These are phyloP conservation scores for Trametes sanguinea DNA, from an alignment of 768 basidiomycete species.

Conservation along the genomic window DNA sequence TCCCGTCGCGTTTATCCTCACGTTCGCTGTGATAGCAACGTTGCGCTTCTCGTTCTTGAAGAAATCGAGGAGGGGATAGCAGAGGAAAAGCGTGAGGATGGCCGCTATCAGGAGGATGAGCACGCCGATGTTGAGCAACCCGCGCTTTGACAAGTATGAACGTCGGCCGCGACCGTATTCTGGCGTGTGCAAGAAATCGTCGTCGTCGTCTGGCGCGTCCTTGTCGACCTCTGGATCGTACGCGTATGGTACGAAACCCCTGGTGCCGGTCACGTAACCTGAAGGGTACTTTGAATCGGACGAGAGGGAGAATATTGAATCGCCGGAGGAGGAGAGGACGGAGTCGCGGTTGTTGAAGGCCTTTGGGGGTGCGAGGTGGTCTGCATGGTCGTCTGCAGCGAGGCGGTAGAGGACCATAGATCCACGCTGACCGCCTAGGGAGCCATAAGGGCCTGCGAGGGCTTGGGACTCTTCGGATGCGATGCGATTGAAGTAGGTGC, in stretches of 20 bases:
- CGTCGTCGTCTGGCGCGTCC: conserved; percentile 60
- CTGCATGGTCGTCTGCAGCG: conserved; percentile 42
- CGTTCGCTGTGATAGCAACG: conserved; percentile 59
- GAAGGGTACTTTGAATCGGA: conserved; percentile 69
- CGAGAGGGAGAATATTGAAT: conserved; percentile 50
- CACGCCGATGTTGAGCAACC: conserved; percentile 69
- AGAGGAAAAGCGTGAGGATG: conserved; percentile 75
- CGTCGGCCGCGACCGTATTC: conserved; percentile 36
- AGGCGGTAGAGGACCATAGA: conserved; percentile 73
- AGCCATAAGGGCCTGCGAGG: conserved; percentile 36
- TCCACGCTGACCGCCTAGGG: conserved; percentile 40
- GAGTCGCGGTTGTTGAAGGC: conserved; percentile 39
- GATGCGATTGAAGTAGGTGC: conserved; percentile 44
- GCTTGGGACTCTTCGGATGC: conserved; percentile 48
- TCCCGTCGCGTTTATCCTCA: conserved; percentile 65
- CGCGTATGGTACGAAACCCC: conserved; percentile 61
- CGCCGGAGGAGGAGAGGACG: conserved; percentile 52
- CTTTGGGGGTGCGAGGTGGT: conserved; percentile 38
- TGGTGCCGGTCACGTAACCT: conserved; percentile 32
- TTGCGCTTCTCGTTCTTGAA: conserved; percentile 43
- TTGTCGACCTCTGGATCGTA: conserved; percentile 67
- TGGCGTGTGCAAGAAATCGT: conserved; percentile 75
- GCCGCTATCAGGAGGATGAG: conserved; percentile 61
- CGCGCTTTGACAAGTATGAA: conserved; percentile 47
- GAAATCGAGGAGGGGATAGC: conserved; percentile 73